Percentiles rank a stretch among this genome's conserved stretches.
phyloP scores from a whole-genome alignment of 805 yeast species.

The Candida pseudofarinosa region DNA sequence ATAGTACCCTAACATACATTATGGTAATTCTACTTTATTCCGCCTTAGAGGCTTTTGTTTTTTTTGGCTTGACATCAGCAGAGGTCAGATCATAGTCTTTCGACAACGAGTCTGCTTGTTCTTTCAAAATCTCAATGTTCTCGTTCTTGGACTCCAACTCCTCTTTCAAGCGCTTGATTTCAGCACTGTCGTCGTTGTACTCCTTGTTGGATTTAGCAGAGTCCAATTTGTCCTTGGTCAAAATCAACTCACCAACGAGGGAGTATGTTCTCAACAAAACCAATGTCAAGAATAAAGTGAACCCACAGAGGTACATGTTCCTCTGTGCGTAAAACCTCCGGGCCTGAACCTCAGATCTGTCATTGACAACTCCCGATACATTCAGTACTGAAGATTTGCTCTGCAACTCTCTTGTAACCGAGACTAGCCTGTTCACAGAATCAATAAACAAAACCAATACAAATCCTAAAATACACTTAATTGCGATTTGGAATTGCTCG shows the following conservation, averaged over 20 bases:
- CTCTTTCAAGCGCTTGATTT: slow-evolving; percentile 44
- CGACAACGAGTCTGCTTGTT: slow-evolving; percentile 64
- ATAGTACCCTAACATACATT: too few species aligned
- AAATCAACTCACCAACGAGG: slow-evolving; percentile 68
- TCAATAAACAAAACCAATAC: slow-evolving; percentile 82
- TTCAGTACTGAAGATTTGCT: slow-evolving; percentile 19
- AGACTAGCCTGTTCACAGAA: slow-evolving; percentile 76
- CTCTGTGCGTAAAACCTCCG: slow-evolving; percentile 94
- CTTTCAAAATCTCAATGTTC: slow-evolving; percentile 64
- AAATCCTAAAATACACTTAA: slow-evolving; percentile 80
- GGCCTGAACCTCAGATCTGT: slow-evolving; percentile 81
- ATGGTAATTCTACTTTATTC: too few species aligned
- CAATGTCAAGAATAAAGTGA: slow-evolving; percentile 84
- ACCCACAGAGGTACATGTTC: slow-evolving; percentile 93
- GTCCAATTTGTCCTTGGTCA: slow-evolving; percentile 58
- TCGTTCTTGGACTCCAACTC: slow-evolving; percentile 53
- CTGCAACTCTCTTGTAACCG: slow-evolving; percentile 61
- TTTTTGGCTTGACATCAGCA: slow-evolving; percentile 11
- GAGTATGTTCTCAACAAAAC: slow-evolving; percentile 81
- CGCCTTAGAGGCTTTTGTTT: too few species aligned
- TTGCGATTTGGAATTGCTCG: slow-evolving; percentile 67
- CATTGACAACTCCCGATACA: slow-evolving; percentile 35
- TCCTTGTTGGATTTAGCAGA: slow-evolving; percentile 21
- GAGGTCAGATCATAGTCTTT: slow-evolving; percentile 55
- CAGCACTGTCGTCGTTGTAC: slow-evolving; percentile 25